Evolutionary conservation across 768 basidiomycete genomes (phyloP), one percentile per base, ranked within the genome.

Genomic region (Mycena galericulata): DNA sequence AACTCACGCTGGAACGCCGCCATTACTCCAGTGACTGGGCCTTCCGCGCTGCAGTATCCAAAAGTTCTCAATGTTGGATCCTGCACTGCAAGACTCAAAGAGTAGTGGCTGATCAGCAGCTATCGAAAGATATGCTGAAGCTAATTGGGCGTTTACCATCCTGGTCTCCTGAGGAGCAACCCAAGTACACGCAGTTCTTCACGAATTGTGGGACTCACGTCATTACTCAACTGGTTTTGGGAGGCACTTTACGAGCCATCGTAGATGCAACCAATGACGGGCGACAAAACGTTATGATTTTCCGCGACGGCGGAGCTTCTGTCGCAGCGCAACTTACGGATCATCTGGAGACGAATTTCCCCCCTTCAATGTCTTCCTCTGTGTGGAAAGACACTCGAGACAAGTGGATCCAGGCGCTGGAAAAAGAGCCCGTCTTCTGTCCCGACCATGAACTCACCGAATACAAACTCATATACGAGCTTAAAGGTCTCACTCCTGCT

Each of bases 391-490:
- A 36, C 14, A 8, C 49, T 24, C 47, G 55, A 29, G 18, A 3
- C 15, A 38, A 51, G 47, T 65, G 64, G 64, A 55, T 65, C 55
- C 40, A 56, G 14, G 55, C 38, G 17, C 40, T 65, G n/a, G 55
- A 65, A 46, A 56, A 41, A 46, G 64, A 65, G 38, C 64, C 64
- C 11, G 64, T 65, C 46, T 65, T 65, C 40, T 65, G 64, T 22
- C 64, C 64, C n/a, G 64, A 65, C 22, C 32, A 57, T 24, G 47
- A 45, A 24, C n/a, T 49, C 26, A 58, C 64, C 1, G n/a, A 50
- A n/a, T 65, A 41, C 41, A 24, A 40, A 18, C 47, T 26, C 7
- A 11, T 65, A 18, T 65, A 38, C 62, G 26, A 20, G 11, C n/a
- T 56, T 38, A 53, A 18, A 17, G 62, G 51, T 26, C 51, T 64